Evolutionary conservation across 768 basidiomycete genomes (phyloP), one percentile per base, ranked within the genome.

Genomic region (Lentinus brumalis): DNA sequence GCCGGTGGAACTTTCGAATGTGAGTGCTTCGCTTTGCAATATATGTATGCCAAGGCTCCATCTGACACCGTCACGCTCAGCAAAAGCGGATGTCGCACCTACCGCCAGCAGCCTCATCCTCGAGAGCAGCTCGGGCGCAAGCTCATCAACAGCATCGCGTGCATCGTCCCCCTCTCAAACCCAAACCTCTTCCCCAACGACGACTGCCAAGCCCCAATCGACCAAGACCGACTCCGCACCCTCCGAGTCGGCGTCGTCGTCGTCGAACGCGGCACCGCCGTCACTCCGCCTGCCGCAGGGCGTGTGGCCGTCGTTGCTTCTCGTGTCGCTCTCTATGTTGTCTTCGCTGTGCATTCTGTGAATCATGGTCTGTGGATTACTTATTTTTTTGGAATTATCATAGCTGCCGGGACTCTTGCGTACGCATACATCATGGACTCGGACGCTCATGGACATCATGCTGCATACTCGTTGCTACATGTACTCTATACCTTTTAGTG

Each of bases 1-100:
- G 54, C 66, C 18, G 72, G 71, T 32, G 70, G 70, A 1, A 21
- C 12, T 21, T 63, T 63, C 30, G 57, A 63, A 30, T 44, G 62
- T 63, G 30, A 50, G 57, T 59, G 32, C 12, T 16, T 21, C 44
- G 18, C 1, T 18, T 10, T 4, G n/a, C 26, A 45, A 2, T 15
- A n/a, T 12, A 15, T 5, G 16, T 49, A 1, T 26, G 21, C 21
- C 21, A 26, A 26, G 21, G 21, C 21, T 26, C 21, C 21, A 26
- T 26, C 21, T 26, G 21, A 26, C 21, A 26, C 1, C 21, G 21
- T 1, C 21, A 26, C 21, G 21, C 2, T 26, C 49, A 63, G 62
- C 47, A 29, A 63, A 49, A 31, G 11, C n/a, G 26, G 57, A 63
- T 21, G 50, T 53, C 6, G 62, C 62, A 9, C 62, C 62, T 14